phyloP scores from a whole-genome alignment of 495 filamentous ascomycete genomes.

The Clohesyomyces aquaticus region DNA sequence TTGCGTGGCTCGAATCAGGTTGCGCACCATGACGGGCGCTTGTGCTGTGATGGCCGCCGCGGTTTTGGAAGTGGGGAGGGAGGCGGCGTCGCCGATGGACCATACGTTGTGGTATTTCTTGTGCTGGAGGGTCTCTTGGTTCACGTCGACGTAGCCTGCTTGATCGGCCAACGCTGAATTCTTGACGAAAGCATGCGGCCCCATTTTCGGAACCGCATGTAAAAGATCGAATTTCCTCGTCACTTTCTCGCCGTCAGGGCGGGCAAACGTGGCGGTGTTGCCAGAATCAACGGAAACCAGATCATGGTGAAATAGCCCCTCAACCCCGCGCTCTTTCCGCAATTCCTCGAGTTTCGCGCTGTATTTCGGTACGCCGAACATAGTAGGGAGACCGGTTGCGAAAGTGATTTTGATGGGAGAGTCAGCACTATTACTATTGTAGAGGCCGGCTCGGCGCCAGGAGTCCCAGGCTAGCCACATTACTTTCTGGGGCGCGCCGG shows the following conservation, averaged over 20 bases:
- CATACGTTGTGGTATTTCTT: slow-evolving; percentile 68
- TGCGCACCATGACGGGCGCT: slow-evolving; percentile 56
- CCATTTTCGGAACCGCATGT: slow-evolving; percentile 67
- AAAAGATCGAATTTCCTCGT: slow-evolving; percentile 60
- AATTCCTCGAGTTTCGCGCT: slow-evolving; percentile 62
- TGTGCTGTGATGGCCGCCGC: slow-evolving; percentile 68
- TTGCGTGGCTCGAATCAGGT: slow-evolving; percentile 57
- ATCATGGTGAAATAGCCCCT: slow-evolving; percentile 69
- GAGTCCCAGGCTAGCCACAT: slow-evolving; percentile 72
- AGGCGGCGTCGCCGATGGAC: slow-evolving; percentile 70
- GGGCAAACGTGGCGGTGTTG: slow-evolving; percentile 58
- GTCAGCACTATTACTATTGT: slow-evolving; percentile 50
- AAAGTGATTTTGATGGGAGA: slow-evolving; percentile 66
- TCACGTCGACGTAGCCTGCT: slow-evolving; percentile 56
- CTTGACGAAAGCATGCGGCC: slow-evolving; percentile 63
- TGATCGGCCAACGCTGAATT: slow-evolving; percentile 60
- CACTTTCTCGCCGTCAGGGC: slow-evolving; percentile 51
- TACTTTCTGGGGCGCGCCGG: slow-evolving; percentile 70
- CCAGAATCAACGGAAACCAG: slow-evolving; percentile 65
- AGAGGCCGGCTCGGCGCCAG: slow-evolving; percentile 65
- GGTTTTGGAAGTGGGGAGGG: slow-evolving; percentile 69
- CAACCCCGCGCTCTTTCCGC: slow-evolving; percentile 65
- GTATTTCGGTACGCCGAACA: slow-evolving; percentile 75
- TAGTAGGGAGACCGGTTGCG: slow-evolving; percentile 62
- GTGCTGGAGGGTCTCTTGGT: slow-evolving; percentile 63